Conservation (phyloP, 805 yeast genomes). For the Saturnispora besseyi region DNA sequence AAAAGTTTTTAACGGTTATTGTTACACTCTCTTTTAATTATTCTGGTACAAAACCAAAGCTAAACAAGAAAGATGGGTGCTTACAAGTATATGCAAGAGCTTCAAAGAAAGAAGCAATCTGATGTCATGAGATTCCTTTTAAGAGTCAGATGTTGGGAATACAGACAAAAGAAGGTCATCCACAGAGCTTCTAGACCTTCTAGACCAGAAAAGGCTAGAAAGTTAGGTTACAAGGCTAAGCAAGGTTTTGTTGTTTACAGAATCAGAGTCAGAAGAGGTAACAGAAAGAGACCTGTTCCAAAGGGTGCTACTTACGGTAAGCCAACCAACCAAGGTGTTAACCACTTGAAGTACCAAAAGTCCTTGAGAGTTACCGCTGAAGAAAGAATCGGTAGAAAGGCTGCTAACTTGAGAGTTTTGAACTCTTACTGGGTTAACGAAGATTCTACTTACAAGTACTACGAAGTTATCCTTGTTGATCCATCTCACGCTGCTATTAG, state of each 20-base stretch:
- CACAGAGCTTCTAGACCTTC: slow-evolving; percentile 99
- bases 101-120: slow-evolving; percentile 99
- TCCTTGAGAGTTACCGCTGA: slow-evolving; percentile 97
- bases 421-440: slow-evolving; percentile 99
- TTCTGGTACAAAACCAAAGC: background rate
- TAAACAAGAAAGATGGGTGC: slow-evolving; percentile 74
- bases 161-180: slow-evolving; percentile 97
- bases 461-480: slow-evolving; percentile 94
- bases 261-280: slow-evolving; percentile 99
- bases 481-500: slow-evolving; percentile 98
- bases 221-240: slow-evolving; percentile 99
- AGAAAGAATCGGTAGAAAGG: slow-evolving; percentile 99
- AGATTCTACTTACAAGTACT: slow-evolving; percentile 99
- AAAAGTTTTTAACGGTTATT: background rate
- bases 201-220: slow-evolving; percentile 99
- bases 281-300: slow-evolving; percentile 99
- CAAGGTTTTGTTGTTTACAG: slow-evolving; percentile 99
- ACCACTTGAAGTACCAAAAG: slow-evolving; percentile 98
- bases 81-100: slow-evolving; percentile 98
- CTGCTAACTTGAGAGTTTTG: slow-evolving; percentile 97
- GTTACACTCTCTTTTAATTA: background rate
- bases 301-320: slow-evolving; percentile 99
- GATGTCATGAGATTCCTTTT: slow-evolving; percentile 97
- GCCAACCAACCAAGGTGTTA: slow-evolving; percentile 99
- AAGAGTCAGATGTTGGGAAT: slow-evolving; percentile 99